Conservation (phyloP, 306 rosid genomes). For the Arachis hypogaea region DNA sequence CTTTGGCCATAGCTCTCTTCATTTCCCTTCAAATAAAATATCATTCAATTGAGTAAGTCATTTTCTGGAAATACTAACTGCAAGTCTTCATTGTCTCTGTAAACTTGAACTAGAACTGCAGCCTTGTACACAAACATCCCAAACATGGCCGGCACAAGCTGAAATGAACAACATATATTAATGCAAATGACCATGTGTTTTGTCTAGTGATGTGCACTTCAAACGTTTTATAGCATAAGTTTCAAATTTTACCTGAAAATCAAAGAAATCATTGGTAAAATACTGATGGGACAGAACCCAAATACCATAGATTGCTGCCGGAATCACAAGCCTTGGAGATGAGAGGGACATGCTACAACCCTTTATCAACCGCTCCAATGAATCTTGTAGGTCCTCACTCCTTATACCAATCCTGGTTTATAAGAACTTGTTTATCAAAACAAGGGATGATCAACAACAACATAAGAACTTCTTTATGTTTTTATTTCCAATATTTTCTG, state of each 20-base stretch:
- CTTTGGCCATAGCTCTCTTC: slow-evolving; percentile 4
- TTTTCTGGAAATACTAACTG: slow-evolving; percentile 66
- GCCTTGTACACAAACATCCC: slow-evolving; percentile 97
- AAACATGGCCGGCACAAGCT: slow-evolving; percentile 94
- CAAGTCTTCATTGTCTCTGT: slow-evolving; percentile 87
- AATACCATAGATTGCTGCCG: slow-evolving; percentile 77
- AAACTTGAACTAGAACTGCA: slow-evolving; percentile 85
- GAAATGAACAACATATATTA: slow-evolving; percentile 32
- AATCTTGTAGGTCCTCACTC: slow-evolving; percentile 80
- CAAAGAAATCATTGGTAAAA: slow-evolving; percentile 62
- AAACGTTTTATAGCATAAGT: background rate
- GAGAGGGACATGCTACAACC: slow-evolving; percentile 83
- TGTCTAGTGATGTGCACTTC: no score
- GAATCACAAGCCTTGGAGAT: slow-evolving; percentile 93
- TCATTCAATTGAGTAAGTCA: slow-evolving; percentile 43
- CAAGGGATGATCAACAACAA: slow-evolving; percentile 1
- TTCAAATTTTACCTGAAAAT: slow-evolving; percentile 74
- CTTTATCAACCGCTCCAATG: slow-evolving; percentile 66
- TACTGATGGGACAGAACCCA: slow-evolving; percentile 75
- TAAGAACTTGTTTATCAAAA: slow-evolving; percentile 31
- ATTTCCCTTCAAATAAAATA: slow-evolving; percentile 25
- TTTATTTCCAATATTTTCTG: no score
- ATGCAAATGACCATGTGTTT: slow-evolving; percentile 12
- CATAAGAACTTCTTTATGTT: no score
- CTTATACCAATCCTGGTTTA: slow-evolving; percentile 87